Conservation (phyloP, 2,329 filamentous ascomycete species). For the Penicillium sp. region DNA sequence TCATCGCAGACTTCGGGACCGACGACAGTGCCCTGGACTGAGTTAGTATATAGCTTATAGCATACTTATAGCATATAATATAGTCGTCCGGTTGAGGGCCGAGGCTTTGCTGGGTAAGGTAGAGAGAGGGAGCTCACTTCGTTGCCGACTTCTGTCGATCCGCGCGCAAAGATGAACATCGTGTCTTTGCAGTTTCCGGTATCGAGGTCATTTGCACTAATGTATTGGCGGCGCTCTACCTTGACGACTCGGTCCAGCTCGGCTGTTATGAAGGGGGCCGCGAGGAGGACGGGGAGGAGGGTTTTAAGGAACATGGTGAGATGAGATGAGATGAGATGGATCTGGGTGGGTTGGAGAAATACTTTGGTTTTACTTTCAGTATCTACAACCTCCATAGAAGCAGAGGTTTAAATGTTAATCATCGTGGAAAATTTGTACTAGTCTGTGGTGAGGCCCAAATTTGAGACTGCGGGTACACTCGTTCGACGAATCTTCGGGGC, state of each 20-base stretch:
- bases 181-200: constrained; percentile 40
- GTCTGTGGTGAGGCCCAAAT: too few relatives aligned
- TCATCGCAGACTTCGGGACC: constrained; percentile 35
- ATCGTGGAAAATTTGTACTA: too few relatives aligned
- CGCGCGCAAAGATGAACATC: constrained; percentile 48
- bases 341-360: too few relatives aligned
- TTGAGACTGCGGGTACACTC: neutral
- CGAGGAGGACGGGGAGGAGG: neutral
- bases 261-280: constrained; percentile 2
- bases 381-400: too few relatives aligned
- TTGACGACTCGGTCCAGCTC: neutral
- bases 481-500: neutral
- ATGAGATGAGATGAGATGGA: too few relatives aligned
- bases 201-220: constrained; percentile 41
- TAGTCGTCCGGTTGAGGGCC: too few relatives aligned
- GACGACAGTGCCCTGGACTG: constrained; percentile 32
- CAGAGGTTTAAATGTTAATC: too few relatives aligned
- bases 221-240: constrained; percentile 10
- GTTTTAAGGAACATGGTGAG: neutral
- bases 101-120: too few relatives aligned
- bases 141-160: constrained; percentile 46
- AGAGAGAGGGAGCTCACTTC: constrained; percentile 35
- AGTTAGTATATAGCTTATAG: neutral
- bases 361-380: too few relatives aligned
- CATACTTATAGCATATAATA: neutral